Base-by-base conservation (phyloP, 2,329 filamentous ascomycete genomes). In the Phyllosticta paracitricarpa region DNA sequence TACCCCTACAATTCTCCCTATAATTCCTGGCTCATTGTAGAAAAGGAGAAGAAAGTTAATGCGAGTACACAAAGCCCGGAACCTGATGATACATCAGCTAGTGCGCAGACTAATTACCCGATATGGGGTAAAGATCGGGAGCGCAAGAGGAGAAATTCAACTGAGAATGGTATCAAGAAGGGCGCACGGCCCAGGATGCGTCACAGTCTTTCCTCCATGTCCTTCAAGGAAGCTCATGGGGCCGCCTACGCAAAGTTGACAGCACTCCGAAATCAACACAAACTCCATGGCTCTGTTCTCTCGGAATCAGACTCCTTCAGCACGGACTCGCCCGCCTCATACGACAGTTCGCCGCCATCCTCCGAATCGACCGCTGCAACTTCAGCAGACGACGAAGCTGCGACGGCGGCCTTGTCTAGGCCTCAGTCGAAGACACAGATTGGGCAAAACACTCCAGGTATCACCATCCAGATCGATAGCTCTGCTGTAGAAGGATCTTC, bases 321-420 rank as follows among this genome's bases (percentile, higher is more conserved):
- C 22, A 48, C 61, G 22, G 56, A 58, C 26, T 62, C 60, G 7
- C 57, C 61, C 2, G 54, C 40, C n/a, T 59, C 61, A 54, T 56
- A 57, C 30, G 69, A 66, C 14, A 68, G 62, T 24, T 74, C 72
- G 1, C 72, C 70, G 14, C 71, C 72, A 30, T 74, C 72, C 25
- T 65, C 69, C 22, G 68, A 70, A 17, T 73, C 71, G 7, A 75
- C 73, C 2, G 72, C 73, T 30, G 72, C 72, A 5, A 75, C 72
- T 4, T 74, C 72, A 0, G 66, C 73, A 6, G 73, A 74, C 51
- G 73, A 71, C 62, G 0, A 57, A 26, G 59, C 58, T 14, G 61
- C 65, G 12, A 54, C 56, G 2, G 52, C 54, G 6, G 60, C 62
- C 2, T 7, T 40, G 4, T 51, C 61, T 7, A 60, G 58, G 5